Evolutionary conservation across 139 green algal genomes (phyloP).

Genomic region (Mychonastes homosphaera): DNA sequence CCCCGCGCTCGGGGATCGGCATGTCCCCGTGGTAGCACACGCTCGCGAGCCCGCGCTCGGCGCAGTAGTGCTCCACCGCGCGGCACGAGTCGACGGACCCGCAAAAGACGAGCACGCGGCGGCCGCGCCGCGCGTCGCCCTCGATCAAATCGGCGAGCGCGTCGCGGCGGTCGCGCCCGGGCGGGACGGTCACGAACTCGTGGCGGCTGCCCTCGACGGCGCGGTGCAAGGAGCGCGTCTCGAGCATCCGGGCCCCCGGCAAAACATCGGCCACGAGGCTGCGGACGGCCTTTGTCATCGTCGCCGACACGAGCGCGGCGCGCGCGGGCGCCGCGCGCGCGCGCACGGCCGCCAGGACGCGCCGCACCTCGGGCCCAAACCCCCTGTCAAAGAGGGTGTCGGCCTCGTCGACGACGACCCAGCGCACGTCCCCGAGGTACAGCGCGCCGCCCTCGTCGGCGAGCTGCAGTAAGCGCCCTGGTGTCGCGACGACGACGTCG

Average conservation of each 20-base stretch:
- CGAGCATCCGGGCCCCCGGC: conserved; percentile 48
- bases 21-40: conserved; percentile 90
- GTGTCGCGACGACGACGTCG: conserved; percentile 84
- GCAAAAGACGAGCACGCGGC: conserved; percentile 81
- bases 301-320: conserved; percentile 82
- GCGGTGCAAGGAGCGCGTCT: conserved; percentile 68
- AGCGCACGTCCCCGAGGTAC: conserved; percentile 68
- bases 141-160: conserved; percentile 51
- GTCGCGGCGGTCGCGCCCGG: conserved; percentile 66
- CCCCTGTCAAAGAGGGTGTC: conserved; percentile 87
- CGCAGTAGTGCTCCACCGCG: conserved; percentile 74
- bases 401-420: conserved; percentile 87
- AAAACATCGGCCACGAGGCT: conserved; percentile 57
- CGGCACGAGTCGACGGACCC: conserved; percentile 83
- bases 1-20: conserved; percentile 35
- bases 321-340: conserved; percentile 22
- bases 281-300: conserved; percentile 62
- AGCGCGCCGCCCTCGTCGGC: conserved; percentile 63
- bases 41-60: conserved; percentile 54
- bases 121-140: conserved; percentile 11
- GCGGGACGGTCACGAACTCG: conserved; percentile 62
- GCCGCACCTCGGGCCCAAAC: conserved; percentile 66
- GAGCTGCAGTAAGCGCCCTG: conserved; percentile 71
- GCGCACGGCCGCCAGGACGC: conserved; percentile 40
- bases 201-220: conserved; percentile 59